These are phyloP conservation scores for Bidens hawaiensis DNA, from an alignment of 140 eudicot species.

Conservation along the genomic window DNA sequence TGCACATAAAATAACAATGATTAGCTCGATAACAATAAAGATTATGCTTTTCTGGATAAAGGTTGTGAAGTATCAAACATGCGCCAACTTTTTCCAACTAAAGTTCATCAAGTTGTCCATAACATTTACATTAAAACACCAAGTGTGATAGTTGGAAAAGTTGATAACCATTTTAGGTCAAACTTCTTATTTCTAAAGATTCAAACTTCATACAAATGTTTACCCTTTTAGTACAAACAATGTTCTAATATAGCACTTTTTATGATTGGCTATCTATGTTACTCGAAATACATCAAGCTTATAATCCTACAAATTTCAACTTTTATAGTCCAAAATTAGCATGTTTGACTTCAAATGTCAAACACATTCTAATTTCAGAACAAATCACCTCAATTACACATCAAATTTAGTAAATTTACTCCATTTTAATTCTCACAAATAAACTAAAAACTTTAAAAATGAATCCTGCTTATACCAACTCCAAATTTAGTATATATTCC, in stretches of 20 bases:
- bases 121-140: not conserved
- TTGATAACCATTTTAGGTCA: not conserved
- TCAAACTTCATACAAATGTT: not conserved
- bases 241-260: not conserved
- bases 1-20: conserved; percentile 27
- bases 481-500: no score
- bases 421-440: not conserved
- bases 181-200: not conserved
- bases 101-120: not conserved
- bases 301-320: not conserved
- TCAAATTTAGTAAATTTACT: conserved; percentile 3
- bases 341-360: not conserved
- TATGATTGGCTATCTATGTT: not conserved
- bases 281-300: not conserved
- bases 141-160: not conserved
- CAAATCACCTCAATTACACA: not conserved
- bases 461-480: not conserved
- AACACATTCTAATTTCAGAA: not conserved
- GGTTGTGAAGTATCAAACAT: not conserved
- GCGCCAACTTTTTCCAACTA: not conserved
- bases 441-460: not conserved
- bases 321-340: not conserved
- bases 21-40: not conserved
- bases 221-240: not conserved
- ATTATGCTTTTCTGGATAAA: not conserved